phyloP scores from a whole-genome alignment of 805 yeast genomes.

The Sugiyamaella boreocaroliniensis region DNA sequence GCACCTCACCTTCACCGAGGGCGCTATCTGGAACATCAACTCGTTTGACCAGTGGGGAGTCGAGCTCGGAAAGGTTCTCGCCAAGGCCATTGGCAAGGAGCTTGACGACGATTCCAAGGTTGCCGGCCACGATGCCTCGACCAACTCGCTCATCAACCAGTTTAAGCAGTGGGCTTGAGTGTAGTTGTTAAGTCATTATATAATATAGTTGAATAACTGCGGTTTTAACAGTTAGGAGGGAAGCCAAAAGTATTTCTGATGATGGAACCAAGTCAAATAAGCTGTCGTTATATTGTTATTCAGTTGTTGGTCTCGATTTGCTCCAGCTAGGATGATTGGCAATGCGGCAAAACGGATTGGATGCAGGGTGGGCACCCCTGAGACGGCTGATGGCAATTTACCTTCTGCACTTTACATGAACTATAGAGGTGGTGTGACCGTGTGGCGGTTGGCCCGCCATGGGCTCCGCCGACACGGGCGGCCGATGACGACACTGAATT shows the following conservation, averaged over 20 bases:
- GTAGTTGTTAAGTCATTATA: not conserved
- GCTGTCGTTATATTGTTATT: no score
- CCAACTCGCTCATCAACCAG: constrained; percentile 89
- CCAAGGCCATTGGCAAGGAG: constrained; percentile 90
- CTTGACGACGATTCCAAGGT: constrained; percentile 56
- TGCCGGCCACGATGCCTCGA: constrained; percentile 77
- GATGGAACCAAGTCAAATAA: no score
- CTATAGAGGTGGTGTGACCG: not conserved
- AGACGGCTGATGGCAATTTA: not conserved
- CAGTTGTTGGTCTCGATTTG: no score
- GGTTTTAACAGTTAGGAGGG: not conserved
- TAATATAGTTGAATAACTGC: not conserved
- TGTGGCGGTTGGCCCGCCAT: not conserved
- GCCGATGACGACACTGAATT: constrained; percentile 1
- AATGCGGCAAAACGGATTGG: no score
- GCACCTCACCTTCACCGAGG: constrained; percentile 94
- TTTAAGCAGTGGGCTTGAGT: constrained; percentile 71
- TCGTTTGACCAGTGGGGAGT: constrained; percentile 99
- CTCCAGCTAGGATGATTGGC: no score
- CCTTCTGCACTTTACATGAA: not conserved
- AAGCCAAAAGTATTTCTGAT: no score
- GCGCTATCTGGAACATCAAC: constrained; percentile 99
- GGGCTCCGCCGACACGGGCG: not conserved
- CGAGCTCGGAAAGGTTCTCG: constrained; percentile 95
- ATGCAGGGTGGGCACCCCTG: not conserved